Evolutionary conservation across 352 stramenopile species (phyloP), one percentile per base, ranked within the genome.

Genomic region (Phytophthora quininea): DNA sequence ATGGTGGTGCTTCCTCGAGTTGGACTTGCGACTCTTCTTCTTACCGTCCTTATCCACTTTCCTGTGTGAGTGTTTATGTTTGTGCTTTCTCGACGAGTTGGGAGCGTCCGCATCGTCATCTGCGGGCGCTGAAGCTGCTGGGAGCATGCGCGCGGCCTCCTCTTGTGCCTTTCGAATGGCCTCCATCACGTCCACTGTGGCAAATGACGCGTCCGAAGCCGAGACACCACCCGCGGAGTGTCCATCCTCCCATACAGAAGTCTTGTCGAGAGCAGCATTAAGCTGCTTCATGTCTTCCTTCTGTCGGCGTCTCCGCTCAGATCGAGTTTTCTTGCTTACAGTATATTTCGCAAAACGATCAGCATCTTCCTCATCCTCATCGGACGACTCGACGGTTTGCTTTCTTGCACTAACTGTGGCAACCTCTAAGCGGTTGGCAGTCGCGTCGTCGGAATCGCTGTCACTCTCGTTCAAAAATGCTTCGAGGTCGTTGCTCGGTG

Each of bases 131-230:
- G 50, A 29, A 11, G 58, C 54, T 6, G 66, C 47, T 8, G 70
- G 61, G 3, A 93, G 64, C 86, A 93, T 92, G 8, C 71, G 77
- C 62, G 89, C 47, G 0, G 84, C 84, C 11, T 90, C 84, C 59
- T 90, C 73, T 48, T 93, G 73, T 0, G 86, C 86, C 47, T 84
- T 71, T 15, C 76, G 79, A 53, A 95, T 92, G 12, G 86, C 84
- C 15, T 86, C 86, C 45, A 93, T 62, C 47, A 95, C 80, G 35
- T 89, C 76, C 7, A 67, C 67, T 42, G 64, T 88, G 10, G 48
- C 69, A 37, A 78, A 64, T 2, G 69, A 76, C 5, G 58, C 63
- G 29, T 58, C 42, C 5, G 62, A 45, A 3, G 30, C 47, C 48
- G 46, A 50, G 35, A 60, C 55, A 24, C 48, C 27, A 54, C 14